Base-by-base conservation (phyloP, 345 rosid species). In the Pistacia vera region DNA sequence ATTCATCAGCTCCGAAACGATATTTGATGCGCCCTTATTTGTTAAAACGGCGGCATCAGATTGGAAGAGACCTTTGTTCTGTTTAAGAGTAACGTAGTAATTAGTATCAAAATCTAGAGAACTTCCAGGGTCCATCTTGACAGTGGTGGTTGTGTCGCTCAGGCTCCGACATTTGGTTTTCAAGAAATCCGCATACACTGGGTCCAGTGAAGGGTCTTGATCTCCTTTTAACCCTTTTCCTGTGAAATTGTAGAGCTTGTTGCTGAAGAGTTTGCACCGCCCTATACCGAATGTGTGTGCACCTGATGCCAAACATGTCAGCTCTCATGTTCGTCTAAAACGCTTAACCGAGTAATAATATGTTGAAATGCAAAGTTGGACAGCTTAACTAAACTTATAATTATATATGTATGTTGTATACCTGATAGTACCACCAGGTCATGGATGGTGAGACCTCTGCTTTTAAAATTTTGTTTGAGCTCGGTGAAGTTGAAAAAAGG, bases 361-460 rank as follows among this genome's bases (percentile, higher is more conserved):
- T 2, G 33, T 30, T 30, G 33, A 30, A 30, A 30, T 30, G 1
- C 0, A 30, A 30, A 30, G 33, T 38, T 38, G 41, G 41, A 2
- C 41, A 38, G 7, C 41, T 38, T 38, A 38, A 38, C 3, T 3
- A 6, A 38, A 38, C 4, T 2, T 3, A 38, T 38, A 38, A 2
- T 2, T 38, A 38, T 5, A 0, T 3, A 38, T 38, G 7, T 3
- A 3, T 38, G 4, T 38, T 68, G 38, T 25, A 10, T 83, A 89
- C 95, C 94, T 75, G 91, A 91, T 65, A 93, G 83, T 33, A 89
- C 89, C 30, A 92, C 95, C 1, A 93, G 90, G 74, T 93, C 98
- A 30, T 82, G 85, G 51, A 89, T 86, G 14, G 78, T 62, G 68
- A 92, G 92, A 10, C 89, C 83, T 60, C 85, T 83, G 17, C 12